Conservation (phyloP, 2,329 filamentous ascomycete species). For the Colletotrichum costaricense region DNA sequence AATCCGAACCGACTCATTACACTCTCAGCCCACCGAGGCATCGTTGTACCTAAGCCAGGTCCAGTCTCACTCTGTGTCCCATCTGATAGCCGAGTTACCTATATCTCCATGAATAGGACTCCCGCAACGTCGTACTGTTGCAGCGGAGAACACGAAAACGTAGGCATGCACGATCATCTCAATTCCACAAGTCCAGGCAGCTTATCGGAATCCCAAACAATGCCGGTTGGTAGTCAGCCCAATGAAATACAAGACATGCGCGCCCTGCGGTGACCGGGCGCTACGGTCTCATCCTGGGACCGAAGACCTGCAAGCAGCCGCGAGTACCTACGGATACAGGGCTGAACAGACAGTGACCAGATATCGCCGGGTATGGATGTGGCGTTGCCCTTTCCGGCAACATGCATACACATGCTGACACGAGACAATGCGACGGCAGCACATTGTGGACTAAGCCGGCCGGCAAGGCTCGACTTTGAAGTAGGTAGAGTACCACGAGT, state of each 20-base stretch:
- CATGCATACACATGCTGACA: not conserved
- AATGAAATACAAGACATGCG: not conserved
- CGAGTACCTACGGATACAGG: not conserved
- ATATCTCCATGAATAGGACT: not conserved
- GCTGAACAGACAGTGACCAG: not conserved
- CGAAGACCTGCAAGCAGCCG: not conserved
- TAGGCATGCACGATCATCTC: too few relatives aligned
- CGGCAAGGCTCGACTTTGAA: not conserved
- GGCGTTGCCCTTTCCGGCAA: not conserved
- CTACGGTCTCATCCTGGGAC: not conserved
- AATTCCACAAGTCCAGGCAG: too few relatives aligned
- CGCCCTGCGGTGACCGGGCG: not conserved
- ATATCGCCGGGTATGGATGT: not conserved
- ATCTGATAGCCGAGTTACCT: not conserved
- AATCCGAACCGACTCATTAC: not conserved
- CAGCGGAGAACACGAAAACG: not conserved
- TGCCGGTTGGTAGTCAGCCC: not conserved
- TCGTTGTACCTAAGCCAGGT: not conserved
- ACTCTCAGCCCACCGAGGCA: not conserved
- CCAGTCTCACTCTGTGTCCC: not conserved
- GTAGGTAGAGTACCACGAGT: too few relatives aligned
- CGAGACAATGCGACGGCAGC: not conserved
- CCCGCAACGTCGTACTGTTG: not conserved
- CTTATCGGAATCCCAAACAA: not conserved
- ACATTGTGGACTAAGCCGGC: not conserved